A percentile compares a stretch with the other conserved stretches of the same genome.
Conservation (phyloP, 1,284 basidiomycete genomes). For the Ceratobasidium sp. region DNA sequence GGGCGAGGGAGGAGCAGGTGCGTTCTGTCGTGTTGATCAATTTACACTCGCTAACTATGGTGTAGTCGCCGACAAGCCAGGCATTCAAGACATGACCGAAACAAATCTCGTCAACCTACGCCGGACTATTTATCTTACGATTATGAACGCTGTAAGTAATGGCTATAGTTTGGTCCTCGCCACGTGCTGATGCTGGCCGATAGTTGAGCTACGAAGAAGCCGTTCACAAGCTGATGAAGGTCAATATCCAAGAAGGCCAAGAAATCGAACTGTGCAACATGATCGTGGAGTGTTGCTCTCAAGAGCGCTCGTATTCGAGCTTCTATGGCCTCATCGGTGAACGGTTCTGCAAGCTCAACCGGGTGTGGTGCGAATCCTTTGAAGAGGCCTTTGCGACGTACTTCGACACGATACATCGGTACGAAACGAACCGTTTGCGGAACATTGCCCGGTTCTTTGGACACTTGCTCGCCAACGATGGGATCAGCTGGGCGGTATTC, state of each 20-base stretch:
- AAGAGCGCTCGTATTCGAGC: slow-evolving; percentile 95
- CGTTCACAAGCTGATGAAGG: slow-evolving; percentile 95
- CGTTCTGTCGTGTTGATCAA: slow-evolving; percentile 29
- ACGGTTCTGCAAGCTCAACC: slow-evolving; percentile 95
- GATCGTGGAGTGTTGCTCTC: slow-evolving; percentile 99
- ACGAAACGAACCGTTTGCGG: slow-evolving; percentile 96
- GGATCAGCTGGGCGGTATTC: slow-evolving; percentile 89
- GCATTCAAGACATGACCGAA: slow-evolving; percentile 94
- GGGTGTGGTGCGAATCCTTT: slow-evolving; percentile 90
- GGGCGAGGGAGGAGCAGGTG: slow-evolving; percentile 63
- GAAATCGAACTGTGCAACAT: slow-evolving; percentile 99
- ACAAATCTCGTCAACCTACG: slow-evolving; percentile 96
- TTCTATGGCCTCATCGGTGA: slow-evolving; percentile 98
- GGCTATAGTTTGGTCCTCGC: slow-evolving; percentile 6
- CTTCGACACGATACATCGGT: slow-evolving; percentile 97
- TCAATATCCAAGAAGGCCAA: slow-evolving; percentile 90
- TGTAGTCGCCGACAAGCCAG: slow-evolving; percentile 76
- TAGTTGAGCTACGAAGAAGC: slow-evolving; percentile 96
- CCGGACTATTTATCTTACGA: slow-evolving; percentile 94
- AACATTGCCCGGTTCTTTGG: slow-evolving; percentile 98
- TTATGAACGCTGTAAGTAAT: slow-evolving; percentile 85
- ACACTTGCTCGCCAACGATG: slow-evolving; percentile 85
- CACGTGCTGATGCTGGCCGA: slow-evolving; percentile 49
- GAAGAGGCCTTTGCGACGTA: slow-evolving; percentile 91
- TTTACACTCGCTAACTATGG: background rate